phyloP scores from a whole-genome alignment of 257 asterid genomes.

The Solanum bukasovii region DNA sequence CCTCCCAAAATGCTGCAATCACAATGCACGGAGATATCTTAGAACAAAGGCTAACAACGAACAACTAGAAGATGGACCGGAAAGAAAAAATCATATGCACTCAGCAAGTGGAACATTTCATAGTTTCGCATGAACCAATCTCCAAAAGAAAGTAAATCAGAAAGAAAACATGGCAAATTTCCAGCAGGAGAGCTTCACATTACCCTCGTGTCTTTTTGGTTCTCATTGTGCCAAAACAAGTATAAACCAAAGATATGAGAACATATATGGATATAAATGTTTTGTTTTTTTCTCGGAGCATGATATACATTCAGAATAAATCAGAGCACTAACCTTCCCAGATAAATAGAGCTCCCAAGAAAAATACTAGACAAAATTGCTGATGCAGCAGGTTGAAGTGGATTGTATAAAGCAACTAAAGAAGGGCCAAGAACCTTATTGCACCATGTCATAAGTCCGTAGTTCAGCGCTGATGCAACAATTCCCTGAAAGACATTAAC shows the following conservation, averaged over 20 bases:
- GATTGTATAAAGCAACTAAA: constrained; percentile 80
- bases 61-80: not conserved
- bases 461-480: constrained; percentile 81
- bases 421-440: constrained; percentile 88
- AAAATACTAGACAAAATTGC: constrained; percentile 76
- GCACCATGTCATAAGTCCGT: constrained; percentile 80
- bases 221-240: not conserved
- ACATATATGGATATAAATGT: not conserved
- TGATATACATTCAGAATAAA: not conserved
- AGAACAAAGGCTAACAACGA: not conserved
- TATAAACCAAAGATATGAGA: not conserved
- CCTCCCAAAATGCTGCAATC: constrained; percentile 80
- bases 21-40: not conserved
- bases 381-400: constrained; percentile 89
- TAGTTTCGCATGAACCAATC: not conserved
- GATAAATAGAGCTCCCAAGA: constrained; percentile 89
- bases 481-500: constrained; percentile 47
- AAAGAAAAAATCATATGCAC: not conserved
- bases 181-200: not conserved
- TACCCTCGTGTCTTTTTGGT: not conserved
- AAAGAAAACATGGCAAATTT: not conserved
- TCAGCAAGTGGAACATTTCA: not conserved
- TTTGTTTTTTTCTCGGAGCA: not conserved
- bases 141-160: not conserved
- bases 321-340: constrained; percentile 61